Conservation (phyloP, 2,329 filamentous ascomycete species). For the Pestalotiopsis sp. region DNA sequence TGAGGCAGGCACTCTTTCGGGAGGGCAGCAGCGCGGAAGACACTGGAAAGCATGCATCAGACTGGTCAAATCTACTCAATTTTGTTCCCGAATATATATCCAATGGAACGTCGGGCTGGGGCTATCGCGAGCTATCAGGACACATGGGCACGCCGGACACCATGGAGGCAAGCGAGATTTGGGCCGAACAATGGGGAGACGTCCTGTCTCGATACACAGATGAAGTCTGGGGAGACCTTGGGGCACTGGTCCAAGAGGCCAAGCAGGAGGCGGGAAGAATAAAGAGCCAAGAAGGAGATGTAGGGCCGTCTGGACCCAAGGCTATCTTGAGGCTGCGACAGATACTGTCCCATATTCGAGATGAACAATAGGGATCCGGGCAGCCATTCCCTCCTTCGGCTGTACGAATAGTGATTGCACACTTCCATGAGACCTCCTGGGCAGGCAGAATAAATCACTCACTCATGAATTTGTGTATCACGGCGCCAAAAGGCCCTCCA, state of each 20-base stretch:
- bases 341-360: slow-evolving; percentile 42
- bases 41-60: slow-evolving; percentile 10
- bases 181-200: slow-evolving; percentile 59
- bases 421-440: background rate
- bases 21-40: slow-evolving; percentile 1
- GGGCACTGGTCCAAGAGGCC: slow-evolving; percentile 59
- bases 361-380: slow-evolving; percentile 6
- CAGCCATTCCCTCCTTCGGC: background rate
- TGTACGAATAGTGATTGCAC: background rate
- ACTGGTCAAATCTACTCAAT: slow-evolving; percentile 53
- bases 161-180: slow-evolving; percentile 43
- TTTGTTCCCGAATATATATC: slow-evolving; percentile 50
- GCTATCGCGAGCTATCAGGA: slow-evolving; percentile 24
- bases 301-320: slow-evolving; percentile 29
- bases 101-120: slow-evolving; percentile 15
- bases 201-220: slow-evolving; percentile 62
- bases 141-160: slow-evolving; percentile 44
- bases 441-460: background rate
- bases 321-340: slow-evolving; percentile 42
- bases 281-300: slow-evolving; percentile 26
- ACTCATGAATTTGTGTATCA: background rate
- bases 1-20: slow-evolving; percentile 30
- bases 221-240: slow-evolving; percentile 70
- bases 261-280: slow-evolving; percentile 53
- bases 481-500: background rate